Conservation (phyloP, 768 basidiomycete genomes). For the Phylloporus sp. region DNA sequence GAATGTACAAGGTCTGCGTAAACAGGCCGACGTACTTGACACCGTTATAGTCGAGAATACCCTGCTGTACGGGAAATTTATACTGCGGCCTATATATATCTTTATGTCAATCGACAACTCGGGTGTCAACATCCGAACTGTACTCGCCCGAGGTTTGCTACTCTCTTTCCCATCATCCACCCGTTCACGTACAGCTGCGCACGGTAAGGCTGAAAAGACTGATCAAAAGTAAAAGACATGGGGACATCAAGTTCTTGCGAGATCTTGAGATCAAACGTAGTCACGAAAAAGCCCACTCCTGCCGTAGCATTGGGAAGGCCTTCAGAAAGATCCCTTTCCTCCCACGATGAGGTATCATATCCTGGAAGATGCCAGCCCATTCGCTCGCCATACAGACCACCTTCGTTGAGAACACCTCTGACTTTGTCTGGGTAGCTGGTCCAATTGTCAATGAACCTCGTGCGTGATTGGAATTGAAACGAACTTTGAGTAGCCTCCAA, state of each 20-base stretch:
- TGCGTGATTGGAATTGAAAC: conserved; percentile 12
- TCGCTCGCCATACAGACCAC: conserved; percentile 67
- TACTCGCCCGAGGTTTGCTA: conserved; percentile 63
- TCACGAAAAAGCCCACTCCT: conserved; percentile 79
- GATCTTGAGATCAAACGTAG: conserved; percentile 62
- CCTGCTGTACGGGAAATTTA: conserved; percentile 80
- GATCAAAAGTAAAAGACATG: conserved; percentile 68
- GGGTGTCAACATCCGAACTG: neutral
- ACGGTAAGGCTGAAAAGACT: conserved; percentile 61
- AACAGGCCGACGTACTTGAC: conserved; percentile 44
- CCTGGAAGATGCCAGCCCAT: conserved; percentile 72
- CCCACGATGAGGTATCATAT: conserved; percentile 62
- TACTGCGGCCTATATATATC: conserved; percentile 53
- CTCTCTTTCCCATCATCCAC: conserved; percentile 84
- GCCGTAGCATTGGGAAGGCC: conserved; percentile 55
- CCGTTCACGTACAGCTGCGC: conserved; percentile 77
- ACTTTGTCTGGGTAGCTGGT: conserved; percentile 70
- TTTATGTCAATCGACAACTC: conserved; percentile 2
- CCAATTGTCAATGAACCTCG: neutral
- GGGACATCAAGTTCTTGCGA: conserved; percentile 58
- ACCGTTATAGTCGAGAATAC: conserved; percentile 70
- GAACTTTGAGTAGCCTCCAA: conserved; percentile 64
- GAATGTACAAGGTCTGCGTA: neutral
- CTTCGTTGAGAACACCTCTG: conserved; percentile 67
- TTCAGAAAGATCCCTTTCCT: conserved; percentile 45